A percentile compares a stretch with the other conserved stretches of the same genome.
These are phyloP conservation scores for Pezicula radicicola DNA, from an alignment of 2,329 filamentous ascomycete genomes.

Conservation along the genomic window DNA sequence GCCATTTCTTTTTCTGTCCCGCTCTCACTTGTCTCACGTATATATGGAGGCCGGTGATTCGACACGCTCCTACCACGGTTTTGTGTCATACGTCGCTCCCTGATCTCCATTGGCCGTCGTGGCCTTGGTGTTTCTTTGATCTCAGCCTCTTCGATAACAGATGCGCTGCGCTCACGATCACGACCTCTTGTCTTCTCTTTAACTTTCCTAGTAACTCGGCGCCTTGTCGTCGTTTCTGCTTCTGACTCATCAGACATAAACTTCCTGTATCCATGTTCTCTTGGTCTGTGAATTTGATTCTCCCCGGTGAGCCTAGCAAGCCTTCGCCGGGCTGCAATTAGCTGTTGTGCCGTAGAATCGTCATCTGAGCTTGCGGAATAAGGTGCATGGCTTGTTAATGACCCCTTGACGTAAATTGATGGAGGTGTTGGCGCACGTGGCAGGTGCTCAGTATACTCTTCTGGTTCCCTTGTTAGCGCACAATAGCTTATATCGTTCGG, in stretches of 20 bases:
- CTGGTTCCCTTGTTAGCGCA: too few relatives aligned
- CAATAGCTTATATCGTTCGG: too few relatives aligned
- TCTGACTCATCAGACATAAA: background rate
- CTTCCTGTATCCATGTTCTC: too few relatives aligned
- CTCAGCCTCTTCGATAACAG: background rate
- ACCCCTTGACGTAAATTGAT: too few relatives aligned
- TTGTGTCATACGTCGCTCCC: background rate
- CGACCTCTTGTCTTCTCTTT: background rate
- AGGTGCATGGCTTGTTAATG: too few relatives aligned
- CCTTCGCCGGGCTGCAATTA: background rate
- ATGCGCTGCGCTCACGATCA: background rate
- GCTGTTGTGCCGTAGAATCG: too few relatives aligned
- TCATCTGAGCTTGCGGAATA: too few relatives aligned
- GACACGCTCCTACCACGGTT: slow-evolving; percentile 1
- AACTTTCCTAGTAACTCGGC: background rate
- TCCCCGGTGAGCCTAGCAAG: too few relatives aligned
- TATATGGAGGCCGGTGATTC: slow-evolving; percentile 2
- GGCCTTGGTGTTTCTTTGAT: background rate
- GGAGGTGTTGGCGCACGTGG: too few relatives aligned
- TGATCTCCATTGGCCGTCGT: background rate
- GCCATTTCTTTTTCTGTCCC: slow-evolving; percentile 2
- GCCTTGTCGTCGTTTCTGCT: background rate
- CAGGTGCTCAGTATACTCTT: too few relatives aligned
- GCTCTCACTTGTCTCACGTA: slow-evolving; percentile 1
- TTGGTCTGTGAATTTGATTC: background rate